Conservation (phyloP, 164 flowering plant genomes). For the Umbellularia californica region DNA sequence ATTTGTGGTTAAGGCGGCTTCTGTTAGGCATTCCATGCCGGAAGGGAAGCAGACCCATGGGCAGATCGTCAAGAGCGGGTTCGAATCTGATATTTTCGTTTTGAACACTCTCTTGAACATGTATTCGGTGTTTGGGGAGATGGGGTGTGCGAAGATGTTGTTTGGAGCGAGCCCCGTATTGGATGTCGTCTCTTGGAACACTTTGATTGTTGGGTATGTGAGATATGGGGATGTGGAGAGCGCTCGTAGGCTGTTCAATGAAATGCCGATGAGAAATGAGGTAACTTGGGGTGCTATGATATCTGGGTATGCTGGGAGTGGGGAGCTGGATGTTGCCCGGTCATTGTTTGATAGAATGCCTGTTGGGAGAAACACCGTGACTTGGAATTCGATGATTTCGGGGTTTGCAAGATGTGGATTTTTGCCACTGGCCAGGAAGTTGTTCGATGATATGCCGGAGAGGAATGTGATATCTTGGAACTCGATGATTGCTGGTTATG, state of each 20-base stretch:
- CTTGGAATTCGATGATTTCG: constrained; percentile 30
- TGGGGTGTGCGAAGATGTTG: constrained; percentile 17
- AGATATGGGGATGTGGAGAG: constrained; percentile 23
- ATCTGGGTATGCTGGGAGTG: constrained; percentile 27
- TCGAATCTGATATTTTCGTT: constrained; percentile 16
- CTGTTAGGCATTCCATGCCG: neutral
- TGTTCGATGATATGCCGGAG: constrained; percentile 30
- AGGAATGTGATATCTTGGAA: constrained; percentile 23
- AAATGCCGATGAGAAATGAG: constrained; percentile 29
- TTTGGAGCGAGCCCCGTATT: constrained; percentile 15
- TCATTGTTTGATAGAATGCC: constrained; percentile 30
- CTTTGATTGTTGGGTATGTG: constrained; percentile 30
- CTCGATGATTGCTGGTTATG: constrained; percentile 24
- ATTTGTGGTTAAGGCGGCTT: constrained; percentile 20
- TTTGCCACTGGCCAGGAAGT: constrained; percentile 15
- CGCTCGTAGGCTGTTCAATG: constrained; percentile 30
- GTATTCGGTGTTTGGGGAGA: constrained; percentile 15
- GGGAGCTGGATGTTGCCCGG: constrained; percentile 28
- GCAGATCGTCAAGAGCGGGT: constrained; percentile 18
- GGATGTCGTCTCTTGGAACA: constrained; percentile 36
- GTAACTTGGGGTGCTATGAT: constrained; percentile 34
- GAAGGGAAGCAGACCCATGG: constrained; percentile 22
- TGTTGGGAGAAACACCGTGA: constrained; percentile 11
- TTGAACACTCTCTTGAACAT: constrained; percentile 19
- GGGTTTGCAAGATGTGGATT: constrained; percentile 23